Evolutionary conservation across 768 basidiomycete species (phyloP).

Genomic region (Leccinum barrowsii): DNA sequence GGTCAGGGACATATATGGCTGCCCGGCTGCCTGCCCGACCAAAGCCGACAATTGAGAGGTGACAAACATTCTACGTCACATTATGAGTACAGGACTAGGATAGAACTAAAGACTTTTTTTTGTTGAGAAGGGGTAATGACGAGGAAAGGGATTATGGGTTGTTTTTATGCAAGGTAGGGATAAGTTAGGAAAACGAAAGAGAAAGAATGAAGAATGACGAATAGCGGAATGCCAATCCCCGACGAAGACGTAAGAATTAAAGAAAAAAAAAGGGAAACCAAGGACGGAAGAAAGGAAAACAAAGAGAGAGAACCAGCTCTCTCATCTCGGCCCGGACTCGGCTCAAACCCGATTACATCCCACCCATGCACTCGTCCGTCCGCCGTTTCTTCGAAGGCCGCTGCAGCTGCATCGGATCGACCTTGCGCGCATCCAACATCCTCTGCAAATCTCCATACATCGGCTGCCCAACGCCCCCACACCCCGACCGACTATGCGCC

Average conservation of each 20-base stretch:
- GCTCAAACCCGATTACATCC: background rate
- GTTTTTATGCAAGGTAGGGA: background rate
- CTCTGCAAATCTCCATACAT: slow-evolving; percentile 30
- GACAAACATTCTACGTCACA: background rate
- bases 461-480: slow-evolving; percentile 27
- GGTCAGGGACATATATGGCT: background rate
- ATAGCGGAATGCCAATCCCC: background rate
- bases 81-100: background rate
- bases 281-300: background rate
- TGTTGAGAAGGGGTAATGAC: background rate
- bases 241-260: background rate
- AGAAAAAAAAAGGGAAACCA: background rate
- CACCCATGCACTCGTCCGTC: slow-evolving; percentile 19
- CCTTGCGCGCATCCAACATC: slow-evolving; percentile 28
- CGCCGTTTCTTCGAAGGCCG: slow-evolving; percentile 31
- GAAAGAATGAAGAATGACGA: background rate
- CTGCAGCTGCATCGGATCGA: slow-evolving; percentile 8
- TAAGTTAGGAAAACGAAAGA: background rate
- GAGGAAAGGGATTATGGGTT: background rate
- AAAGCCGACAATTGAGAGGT: background rate
- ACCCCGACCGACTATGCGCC: slow-evolving; percentile 31
- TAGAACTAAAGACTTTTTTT: background rate
- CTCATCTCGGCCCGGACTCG: too few relatives aligned
- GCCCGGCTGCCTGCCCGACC: too few relatives aligned
- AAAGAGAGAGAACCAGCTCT: background rate